Evolutionary conservation across 768 basidiomycete genomes (phyloP), one percentile per base, ranked within the genome.

Genomic region (Suillus plorans): DNA sequence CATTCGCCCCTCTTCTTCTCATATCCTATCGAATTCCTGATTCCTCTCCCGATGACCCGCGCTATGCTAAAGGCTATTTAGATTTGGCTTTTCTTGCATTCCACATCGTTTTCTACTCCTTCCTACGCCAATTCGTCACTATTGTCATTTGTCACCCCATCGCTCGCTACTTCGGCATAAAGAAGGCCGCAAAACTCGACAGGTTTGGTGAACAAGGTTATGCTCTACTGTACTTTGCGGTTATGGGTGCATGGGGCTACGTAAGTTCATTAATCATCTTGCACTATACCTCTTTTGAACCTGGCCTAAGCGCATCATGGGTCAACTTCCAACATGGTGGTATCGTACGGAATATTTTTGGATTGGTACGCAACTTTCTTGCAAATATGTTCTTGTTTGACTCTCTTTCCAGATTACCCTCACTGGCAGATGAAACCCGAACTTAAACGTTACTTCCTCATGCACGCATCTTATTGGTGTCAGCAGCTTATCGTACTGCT

Each of bases 121-220:
- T 95, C 73, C 69, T 95, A 50, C 88, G 97, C 37, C 95, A 98
- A 77, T 71, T 81, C 52, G 73, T 94, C 74, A 86, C 89, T 20
- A 68, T 91, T 71, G 85, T 84, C 63, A 42, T 94, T 13, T 86
- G 88, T 52, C 79, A 80, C 28, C 92, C 91, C 2, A 68, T 95
- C 44, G 95, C 90, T 0, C 83, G 80, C 41, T 81, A 82, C 64
- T 87, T 90, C 63, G 91, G 95, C 2, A 84, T 99, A 58, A 84
- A 80, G 71, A 86, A 82, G 66, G 75, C 78, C 64, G 73, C 73
- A 28, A 97, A 96, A 75, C 75, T 95, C 16, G 86, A 89, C 62
- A 81, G 97, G 42, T 98, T 98, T 71, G 92, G 88, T 22, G 97
- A 99, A 78, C 97, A 97, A 73, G 88, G 86, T 0, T 97, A 99